These are phyloP conservation scores for Parsonsia alboflavescens DNA, from an alignment of 257 asterid species.

Conservation along the genomic window DNA sequence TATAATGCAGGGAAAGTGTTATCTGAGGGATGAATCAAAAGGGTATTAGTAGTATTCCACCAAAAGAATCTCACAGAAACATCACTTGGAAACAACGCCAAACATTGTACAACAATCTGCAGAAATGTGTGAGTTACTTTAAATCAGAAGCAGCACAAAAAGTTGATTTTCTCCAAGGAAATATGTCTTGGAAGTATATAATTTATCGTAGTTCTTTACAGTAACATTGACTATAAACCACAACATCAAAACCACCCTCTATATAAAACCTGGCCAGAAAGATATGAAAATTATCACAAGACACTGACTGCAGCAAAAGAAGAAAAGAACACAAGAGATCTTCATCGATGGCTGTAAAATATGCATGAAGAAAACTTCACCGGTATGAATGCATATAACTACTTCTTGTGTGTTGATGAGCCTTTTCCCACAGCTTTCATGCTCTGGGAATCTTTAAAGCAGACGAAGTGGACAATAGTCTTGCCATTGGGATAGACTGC, in stretches of 20 bases:
- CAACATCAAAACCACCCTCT: background rate
- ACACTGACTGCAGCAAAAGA: background rate
- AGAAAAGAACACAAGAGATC: constrained; percentile 1
- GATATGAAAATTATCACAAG: background rate
- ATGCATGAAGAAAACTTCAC: constrained; percentile 11
- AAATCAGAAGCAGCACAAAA: background rate
- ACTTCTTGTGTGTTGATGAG: constrained; percentile 45
- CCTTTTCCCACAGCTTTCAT: constrained; percentile 77
- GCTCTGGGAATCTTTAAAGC: constrained; percentile 85
- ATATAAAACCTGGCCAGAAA: background rate
- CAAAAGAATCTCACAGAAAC: background rate
- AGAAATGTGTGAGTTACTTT: background rate
- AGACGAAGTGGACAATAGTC: constrained; percentile 84
- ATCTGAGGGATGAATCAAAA: background rate
- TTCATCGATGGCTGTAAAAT: constrained; percentile 10
- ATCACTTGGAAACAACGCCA: background rate
- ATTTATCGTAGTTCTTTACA: background rate
- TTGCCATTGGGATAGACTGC: constrained; percentile 90
- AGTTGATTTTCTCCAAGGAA: background rate
- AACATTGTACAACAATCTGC: constrained; percentile 7
- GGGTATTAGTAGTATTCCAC: background rate
- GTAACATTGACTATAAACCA: constrained; percentile 5
- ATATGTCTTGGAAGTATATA: background rate
- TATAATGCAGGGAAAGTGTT: background rate
- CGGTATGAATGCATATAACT: constrained; percentile 17